Conservation (phyloP, 345 rosid genomes). For the Clarkia xantiana region DNA sequence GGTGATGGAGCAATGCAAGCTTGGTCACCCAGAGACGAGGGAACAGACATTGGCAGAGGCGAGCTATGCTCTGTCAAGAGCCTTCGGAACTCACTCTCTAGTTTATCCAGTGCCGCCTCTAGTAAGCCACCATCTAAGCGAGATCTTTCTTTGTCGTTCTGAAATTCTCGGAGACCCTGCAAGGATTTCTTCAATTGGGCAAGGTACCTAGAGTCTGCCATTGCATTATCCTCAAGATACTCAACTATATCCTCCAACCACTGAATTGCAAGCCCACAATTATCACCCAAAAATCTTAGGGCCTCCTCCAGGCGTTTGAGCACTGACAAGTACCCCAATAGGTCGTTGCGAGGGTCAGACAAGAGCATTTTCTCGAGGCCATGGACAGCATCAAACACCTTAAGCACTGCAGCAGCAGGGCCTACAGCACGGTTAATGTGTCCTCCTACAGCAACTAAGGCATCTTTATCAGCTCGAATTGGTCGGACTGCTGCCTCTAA, state of each 20-base stretch:
- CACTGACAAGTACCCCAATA: slow-evolving; percentile 73
- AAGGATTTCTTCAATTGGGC: slow-evolving; percentile 51
- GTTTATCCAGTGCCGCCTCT: slow-evolving; percentile 66
- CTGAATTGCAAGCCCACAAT: slow-evolving; percentile 90
- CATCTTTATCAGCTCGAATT: slow-evolving; percentile 81
- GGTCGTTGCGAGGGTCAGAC: slow-evolving; percentile 73
- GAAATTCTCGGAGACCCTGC: slow-evolving; percentile 50
- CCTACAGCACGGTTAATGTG: slow-evolving; percentile 97
- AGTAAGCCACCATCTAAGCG: slow-evolving; percentile 77
- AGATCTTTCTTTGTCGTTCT: slow-evolving; percentile 21
- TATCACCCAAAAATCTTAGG: slow-evolving; percentile 71
- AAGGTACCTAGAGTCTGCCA: slow-evolving; percentile 70
- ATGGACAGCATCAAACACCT: slow-evolving; percentile 95
- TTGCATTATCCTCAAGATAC: slow-evolving; percentile 71
- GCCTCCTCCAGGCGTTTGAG: slow-evolving; percentile 90
- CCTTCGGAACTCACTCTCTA: slow-evolving; percentile 62
- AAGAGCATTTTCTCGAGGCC: slow-evolving; percentile 83
- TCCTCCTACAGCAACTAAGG: slow-evolving; percentile 70
- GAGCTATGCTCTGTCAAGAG: slow-evolving; percentile 72
- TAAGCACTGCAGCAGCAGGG: slow-evolving; percentile 96
- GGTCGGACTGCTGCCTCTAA: slow-evolving; percentile 83
- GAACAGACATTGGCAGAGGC: slow-evolving; percentile 82
- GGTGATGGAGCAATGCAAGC: slow-evolving; percentile 82
- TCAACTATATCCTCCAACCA: slow-evolving; percentile 98
- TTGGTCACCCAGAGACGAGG: slow-evolving; percentile 41